Base-by-base conservation (phyloP, 768 basidiomycete species). In the Phanerodontia chrysosporium region DNA sequence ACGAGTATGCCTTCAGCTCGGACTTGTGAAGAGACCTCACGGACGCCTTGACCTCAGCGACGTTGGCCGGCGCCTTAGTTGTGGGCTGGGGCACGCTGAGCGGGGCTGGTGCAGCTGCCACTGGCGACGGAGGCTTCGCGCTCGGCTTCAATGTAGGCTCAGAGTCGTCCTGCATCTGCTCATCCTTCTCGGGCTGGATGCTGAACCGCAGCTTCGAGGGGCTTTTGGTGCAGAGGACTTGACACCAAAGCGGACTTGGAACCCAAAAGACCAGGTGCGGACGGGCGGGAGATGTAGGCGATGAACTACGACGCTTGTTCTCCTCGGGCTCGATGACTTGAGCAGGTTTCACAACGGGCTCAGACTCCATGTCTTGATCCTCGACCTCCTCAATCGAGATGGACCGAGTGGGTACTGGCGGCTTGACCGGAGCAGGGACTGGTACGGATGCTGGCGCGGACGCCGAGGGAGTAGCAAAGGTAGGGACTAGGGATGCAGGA, bases 121-220 rank as follows among this genome's bases (percentile, higher is more conserved):
- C 5, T 6, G 46, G 22, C 6, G 57, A 28, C 9, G 58, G 3
- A 45, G 45, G 27, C 22, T 36, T 18, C 10, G 53, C 53, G 46
- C 32, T 16, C 1, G 52, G 12, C 16, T 45, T 28, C 49, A 6
- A 59, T 10, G 36, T 48, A 42, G 3, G 16, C 24, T 57, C 46
- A 12, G 36, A 7, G 14, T 42, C 27, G 24, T 55, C 53, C 36
- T 55, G 22, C 24, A 61, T 59, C 59, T 67, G 68, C 59, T 76
- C 75, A 28, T 76, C 76, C 60, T 71, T 72, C 55, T 86, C 87
- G 2, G 82, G 79, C 49, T 84, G 82, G 70, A 87, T 83, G 64
- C 88, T 89, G 64, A 79, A 87, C 27, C 90, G 82, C 58, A 92
- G 76, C 67, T 90, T 91, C 59, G 90, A 90, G 90, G 89, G 57